Percentiles rank a stretch among this genome's conserved stretches.
Conservation (phyloP, 768 basidiomycete species). For the Termitomyces sp. region DNA sequence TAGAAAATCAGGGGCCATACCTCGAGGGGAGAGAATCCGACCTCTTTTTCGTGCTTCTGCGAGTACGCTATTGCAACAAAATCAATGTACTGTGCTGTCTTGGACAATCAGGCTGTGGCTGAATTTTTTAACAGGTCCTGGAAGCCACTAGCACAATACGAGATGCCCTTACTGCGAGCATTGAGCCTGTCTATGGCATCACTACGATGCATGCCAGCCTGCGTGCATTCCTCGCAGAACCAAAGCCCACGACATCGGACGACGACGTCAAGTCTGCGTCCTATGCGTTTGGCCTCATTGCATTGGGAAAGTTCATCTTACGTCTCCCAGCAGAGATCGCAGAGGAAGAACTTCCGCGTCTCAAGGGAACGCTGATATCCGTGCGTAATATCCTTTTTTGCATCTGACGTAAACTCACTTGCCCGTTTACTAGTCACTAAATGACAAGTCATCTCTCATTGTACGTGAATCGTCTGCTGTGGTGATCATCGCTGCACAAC, state of each 20-base stretch:
- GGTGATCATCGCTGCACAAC: conserved; percentile 77
- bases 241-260: conserved; percentile 35
- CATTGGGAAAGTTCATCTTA: conserved; percentile 76
- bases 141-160: conserved; percentile 82
- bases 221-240: conserved; percentile 54
- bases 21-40: conserved; percentile 80
- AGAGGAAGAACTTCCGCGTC: conserved; percentile 80
- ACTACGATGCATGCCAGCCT: conserved; percentile 77
- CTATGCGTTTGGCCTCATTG: conserved; percentile 80
- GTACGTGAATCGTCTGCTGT: conserved; percentile 82
- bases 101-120: background rate
- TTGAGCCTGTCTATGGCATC: conserved; percentile 81
- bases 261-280: conserved; percentile 55
- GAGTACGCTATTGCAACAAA: conserved; percentile 67
- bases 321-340: conserved; percentile 78
- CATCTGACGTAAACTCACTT: background rate
- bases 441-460: conserved; percentile 65
- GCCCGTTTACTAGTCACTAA: conserved; percentile 48
- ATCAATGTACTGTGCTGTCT: conserved; percentile 46
- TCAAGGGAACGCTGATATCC: conserved; percentile 63
- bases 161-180: conserved; percentile 61
- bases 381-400: conserved; percentile 34
- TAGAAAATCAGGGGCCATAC: conserved; percentile 66
- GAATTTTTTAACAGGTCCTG: conserved; percentile 47
- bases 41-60: conserved; percentile 65